Conservation (phyloP, 257 asterid genomes). For the Catharanthus roseus region DNA sequence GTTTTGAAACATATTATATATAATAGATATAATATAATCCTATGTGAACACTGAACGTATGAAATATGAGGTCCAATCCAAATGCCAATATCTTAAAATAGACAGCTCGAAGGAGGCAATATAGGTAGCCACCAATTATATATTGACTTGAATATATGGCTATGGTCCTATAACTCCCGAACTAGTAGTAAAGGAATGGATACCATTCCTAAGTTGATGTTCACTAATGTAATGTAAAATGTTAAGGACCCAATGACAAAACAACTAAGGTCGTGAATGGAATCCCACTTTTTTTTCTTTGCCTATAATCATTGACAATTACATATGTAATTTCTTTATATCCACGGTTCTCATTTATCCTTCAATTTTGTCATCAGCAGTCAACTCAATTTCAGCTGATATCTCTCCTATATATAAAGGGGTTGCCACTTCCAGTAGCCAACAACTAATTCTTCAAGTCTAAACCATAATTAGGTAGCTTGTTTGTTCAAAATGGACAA, state of each 20-base stretch:
- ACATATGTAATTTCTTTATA: slow-evolving; percentile 7
- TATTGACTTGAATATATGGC: no score
- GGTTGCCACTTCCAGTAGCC: slow-evolving; percentile 12
- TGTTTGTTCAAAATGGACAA: slow-evolving; percentile 5
- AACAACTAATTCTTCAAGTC: slow-evolving; percentile 1
- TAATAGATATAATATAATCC: no score
- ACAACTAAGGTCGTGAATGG: slow-evolving; percentile 4
- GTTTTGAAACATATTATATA: no score
- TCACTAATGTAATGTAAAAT: no score
- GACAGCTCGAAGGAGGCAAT: not conserved
- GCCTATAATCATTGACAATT: slow-evolving; percentile 5
- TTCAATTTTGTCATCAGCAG: not conserved
- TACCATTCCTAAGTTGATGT: slow-evolving; percentile 8
- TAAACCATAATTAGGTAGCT: not conserved
- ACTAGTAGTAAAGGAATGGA: not conserved
- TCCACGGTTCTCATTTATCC: not conserved
- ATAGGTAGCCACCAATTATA: no score
- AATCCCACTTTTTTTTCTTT: not conserved
- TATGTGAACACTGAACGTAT: not conserved
- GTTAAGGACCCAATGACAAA: not conserved
- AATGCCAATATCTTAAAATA: no score
- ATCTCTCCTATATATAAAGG: slow-evolving; percentile 31
- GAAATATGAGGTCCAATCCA: not conserved
- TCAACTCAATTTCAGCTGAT: no score
- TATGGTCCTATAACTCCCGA: not conserved